Conservation (phyloP, 1,139 yeast species). For the Blastobotrys illinoisensis region DNA sequence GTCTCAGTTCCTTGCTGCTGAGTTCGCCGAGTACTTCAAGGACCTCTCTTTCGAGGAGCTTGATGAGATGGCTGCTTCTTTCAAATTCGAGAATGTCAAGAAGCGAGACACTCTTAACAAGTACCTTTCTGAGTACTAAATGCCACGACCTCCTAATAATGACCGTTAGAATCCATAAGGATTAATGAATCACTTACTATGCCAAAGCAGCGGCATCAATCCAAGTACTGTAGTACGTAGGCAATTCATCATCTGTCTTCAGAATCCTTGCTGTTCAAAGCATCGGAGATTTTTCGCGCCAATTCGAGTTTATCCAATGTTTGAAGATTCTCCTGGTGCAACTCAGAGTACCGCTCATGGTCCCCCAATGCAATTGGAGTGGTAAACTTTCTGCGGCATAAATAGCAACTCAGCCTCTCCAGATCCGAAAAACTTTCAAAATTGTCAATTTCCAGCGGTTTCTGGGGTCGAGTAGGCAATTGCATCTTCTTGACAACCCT, state of each 20-base stretch:
- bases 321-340: background rate
- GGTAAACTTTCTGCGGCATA: conserved; percentile 2
- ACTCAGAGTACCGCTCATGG: conserved; percentile 1
- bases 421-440: background rate
- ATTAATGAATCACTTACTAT: background rate
- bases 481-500: background rate
- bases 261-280: background rate
- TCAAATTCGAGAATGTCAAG: conserved; percentile 41
- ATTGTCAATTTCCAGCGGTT: background rate
- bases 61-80: conserved; percentile 45
- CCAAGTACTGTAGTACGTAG: too few species aligned
- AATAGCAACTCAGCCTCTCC: background rate
- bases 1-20: conserved; percentile 39
- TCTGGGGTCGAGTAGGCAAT: background rate
- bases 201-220: too few species aligned
- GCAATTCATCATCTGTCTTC: background rate
- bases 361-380: background rate
- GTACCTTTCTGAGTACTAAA: conserved; percentile 25
- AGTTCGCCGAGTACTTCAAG: conserved; percentile 40
- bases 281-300: background rate
- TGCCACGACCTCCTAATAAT: background rate
- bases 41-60: conserved; percentile 40
- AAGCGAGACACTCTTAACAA: conserved; percentile 40
- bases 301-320: background rate
- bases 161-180: background rate